phyloP scores from a whole-genome alignment of 1,284 basidiomycete species.

The Trichosporon faecale region DNA sequence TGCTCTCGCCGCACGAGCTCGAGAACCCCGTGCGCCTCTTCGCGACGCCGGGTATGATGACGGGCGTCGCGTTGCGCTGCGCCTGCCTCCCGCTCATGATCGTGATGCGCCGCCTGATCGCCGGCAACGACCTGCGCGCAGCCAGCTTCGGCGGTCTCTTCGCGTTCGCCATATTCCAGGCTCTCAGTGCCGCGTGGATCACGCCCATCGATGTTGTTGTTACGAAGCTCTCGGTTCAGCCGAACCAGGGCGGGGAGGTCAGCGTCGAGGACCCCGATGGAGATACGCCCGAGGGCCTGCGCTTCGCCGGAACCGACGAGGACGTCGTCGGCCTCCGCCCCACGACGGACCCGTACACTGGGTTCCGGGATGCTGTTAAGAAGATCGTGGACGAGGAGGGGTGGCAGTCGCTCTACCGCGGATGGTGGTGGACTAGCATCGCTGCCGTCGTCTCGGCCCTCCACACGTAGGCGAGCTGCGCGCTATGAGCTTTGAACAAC shows the following conservation, averaged over 20 bases:
- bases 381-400: constrained; percentile 83
- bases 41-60: constrained; percentile 75
- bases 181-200: constrained; percentile 63
- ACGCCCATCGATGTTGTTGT: constrained; percentile 79
- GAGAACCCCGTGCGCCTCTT: constrained; percentile 75
- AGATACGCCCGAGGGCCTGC: constrained; percentile 57
- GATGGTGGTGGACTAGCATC: constrained; percentile 80
- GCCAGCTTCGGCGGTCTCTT: constrained; percentile 37
- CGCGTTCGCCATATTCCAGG: constrained; percentile 61
- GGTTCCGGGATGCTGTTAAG: constrained; percentile 71
- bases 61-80: constrained; percentile 66
- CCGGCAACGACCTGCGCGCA: constrained; percentile 15
- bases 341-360: constrained; percentile 80
- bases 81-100: constrained; percentile 67
- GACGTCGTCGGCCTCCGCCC: constrained; percentile 83
- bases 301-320: constrained; percentile 70
- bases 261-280: constrained; percentile 61
- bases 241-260: constrained; percentile 66
- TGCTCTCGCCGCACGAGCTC: constrained; percentile 79
- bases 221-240: constrained; percentile 75
- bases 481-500: too few relatives aligned
- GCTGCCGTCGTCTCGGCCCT: constrained; percentile 55
- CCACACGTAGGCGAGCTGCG: neutral
- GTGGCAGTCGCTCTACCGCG: constrained; percentile 69
- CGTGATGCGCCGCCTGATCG: constrained; percentile 22